These are phyloP conservation scores for Aquanectria penicillioides DNA, from an alignment of 2,329 filamentous ascomycete species.

Conservation along the genomic window DNA sequence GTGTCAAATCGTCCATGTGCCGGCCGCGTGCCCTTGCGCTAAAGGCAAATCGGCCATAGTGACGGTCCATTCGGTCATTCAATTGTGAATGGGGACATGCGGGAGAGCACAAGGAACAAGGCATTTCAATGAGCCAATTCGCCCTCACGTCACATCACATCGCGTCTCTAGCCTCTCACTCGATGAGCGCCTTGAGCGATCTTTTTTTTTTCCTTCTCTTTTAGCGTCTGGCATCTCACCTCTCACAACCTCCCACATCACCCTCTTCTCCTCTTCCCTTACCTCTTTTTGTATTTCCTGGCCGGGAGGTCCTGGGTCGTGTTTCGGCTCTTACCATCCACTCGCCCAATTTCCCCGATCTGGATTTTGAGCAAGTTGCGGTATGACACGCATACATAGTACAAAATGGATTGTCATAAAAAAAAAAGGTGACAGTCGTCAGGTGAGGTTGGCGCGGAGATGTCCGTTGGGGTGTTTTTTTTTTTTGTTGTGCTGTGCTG, in stretches of 20 bases:
- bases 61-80: too few species aligned
- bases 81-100: too few species aligned
- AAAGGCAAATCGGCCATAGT: too few species aligned
- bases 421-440: neutral
- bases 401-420: conserved; percentile 3
- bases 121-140: too few species aligned
- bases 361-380: conserved; percentile 11
- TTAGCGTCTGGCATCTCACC: too few species aligned
- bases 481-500: neutral
- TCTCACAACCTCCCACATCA: neutral
- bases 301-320: conserved; percentile 2
- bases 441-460: neutral
- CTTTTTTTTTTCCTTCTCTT: too few species aligned
- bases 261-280: neutral
- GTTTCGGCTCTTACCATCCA: conserved; percentile 7
- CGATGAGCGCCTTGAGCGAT: too few species aligned
- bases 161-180: too few species aligned
- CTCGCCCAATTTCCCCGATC: conserved; percentile 20
- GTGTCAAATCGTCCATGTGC: neutral
- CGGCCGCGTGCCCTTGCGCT: too few species aligned
- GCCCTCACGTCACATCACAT: too few species aligned
- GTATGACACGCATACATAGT: conserved; percentile 14
- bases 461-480: neutral
- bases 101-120: too few species aligned
- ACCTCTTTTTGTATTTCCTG: neutral